phyloP scores from a whole-genome alignment of 2,329 filamentous ascomycete genomes.

The Sporothrix phasma region DNA sequence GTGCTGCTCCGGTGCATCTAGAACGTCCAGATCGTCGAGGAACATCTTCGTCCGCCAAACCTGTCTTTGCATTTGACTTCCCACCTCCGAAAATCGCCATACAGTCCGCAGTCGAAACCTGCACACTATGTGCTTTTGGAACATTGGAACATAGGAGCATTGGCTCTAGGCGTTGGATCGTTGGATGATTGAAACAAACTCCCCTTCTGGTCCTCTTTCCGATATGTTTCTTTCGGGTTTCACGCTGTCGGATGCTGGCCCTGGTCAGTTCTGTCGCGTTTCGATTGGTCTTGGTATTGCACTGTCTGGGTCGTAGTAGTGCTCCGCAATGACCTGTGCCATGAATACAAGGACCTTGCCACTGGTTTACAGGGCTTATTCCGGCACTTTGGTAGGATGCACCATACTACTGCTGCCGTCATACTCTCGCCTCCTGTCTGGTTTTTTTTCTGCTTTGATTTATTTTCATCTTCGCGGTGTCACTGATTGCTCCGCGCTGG shows the following conservation, averaged over 20 bases:
- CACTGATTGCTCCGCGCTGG: too few relatives aligned
- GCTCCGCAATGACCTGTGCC: background rate
- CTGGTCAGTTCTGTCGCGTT: conserved; percentile 1
- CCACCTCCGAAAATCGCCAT: background rate
- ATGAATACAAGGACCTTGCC: background rate
- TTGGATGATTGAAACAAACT: too few relatives aligned
- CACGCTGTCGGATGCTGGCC: background rate
- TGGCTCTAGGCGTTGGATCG: too few relatives aligned
- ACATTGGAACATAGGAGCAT: too few relatives aligned
- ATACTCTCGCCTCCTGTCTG: background rate
- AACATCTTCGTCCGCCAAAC: background rate
- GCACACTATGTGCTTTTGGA: background rate
- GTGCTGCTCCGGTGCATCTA: background rate
- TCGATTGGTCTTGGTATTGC: background rate
- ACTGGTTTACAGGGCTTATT: background rate
- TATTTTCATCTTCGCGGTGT: background rate
- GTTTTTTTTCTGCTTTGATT: background rate
- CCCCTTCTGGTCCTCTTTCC: background rate
- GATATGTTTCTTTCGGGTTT: conserved; percentile 1
- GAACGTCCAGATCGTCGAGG: background rate
- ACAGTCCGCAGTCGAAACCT: background rate
- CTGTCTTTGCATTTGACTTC: background rate
- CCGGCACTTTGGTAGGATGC: too few relatives aligned
- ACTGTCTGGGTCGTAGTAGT: background rate
- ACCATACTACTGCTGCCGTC: background rate